Base-by-base conservation (phyloP, 345 rosid genomes). In the Salix exigua region DNA sequence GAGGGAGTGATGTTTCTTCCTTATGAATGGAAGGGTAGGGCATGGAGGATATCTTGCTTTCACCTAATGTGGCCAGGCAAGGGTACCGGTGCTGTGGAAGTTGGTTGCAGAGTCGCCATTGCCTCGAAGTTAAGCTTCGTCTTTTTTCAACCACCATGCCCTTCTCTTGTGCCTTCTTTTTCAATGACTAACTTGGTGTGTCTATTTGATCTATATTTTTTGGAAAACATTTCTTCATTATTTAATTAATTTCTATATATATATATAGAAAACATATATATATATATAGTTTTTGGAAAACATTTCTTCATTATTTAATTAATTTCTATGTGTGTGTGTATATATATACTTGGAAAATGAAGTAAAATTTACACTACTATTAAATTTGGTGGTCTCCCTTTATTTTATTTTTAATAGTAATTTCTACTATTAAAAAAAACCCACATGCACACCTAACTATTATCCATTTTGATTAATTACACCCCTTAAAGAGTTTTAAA, bases 41-140 rank as follows among this genome's bases (percentile, higher is more conserved):
- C 23, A 58, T 33, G 30, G 23, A 30, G 7, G 68, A 19, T 79
- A 73, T 84, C 71, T 44, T 9, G 62, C 71, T 68, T 80, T 80
- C 83, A 87, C 90, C 87, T 85, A 85, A 88, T 85, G 79, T 69
- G 80, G 71, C 72, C 64, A 71, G 55, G 61, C 70, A 61, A 65
- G 82, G 77, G 67, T 75, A 82, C 74, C 66, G 82, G 75, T 16
- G 37, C 74, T 48, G 9, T 69, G 55, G 68, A 35, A 23, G 92
- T 90, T 89, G 80, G 99, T 85, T 93, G 94, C 86, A 83, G 85
- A 84, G 98, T 96, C 97, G 33, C 93, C 95, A 88, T 93, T 92
- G 97, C 99, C 94, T 86, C 87, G 82, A 93, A 88, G 91, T 80
- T 88, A 96, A 96, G 99, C 91, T 88, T 91, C 82, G 50, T 80